Conservation (phyloP, 2,329 filamentous ascomycete genomes). For the Echinosphaeria canescens region DNA sequence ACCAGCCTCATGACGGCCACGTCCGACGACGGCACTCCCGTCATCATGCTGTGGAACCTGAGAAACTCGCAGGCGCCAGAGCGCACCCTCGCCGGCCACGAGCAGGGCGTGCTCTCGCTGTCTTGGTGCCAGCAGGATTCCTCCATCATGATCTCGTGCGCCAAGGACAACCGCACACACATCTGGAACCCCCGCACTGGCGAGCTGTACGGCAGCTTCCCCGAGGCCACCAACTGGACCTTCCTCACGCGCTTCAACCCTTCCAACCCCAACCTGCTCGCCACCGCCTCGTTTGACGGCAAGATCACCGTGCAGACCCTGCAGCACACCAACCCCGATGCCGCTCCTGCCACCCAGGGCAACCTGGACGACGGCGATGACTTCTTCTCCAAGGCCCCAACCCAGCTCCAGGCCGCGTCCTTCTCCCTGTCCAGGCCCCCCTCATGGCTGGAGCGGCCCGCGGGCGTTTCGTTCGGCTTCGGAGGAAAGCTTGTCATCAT, state of each 20-base stretch:
- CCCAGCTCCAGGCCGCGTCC: slow-evolving; percentile 71
- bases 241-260: slow-evolving; percentile 93
- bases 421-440: slow-evolving; percentile 77
- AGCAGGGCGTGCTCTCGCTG: slow-evolving; percentile 79
- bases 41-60: slow-evolving; percentile 86
- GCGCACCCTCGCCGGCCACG: slow-evolving; percentile 71
- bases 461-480: slow-evolving; percentile 82
- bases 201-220: slow-evolving; percentile 74
- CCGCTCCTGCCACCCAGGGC: slow-evolving; percentile 41
- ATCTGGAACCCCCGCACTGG: slow-evolving; percentile 94
- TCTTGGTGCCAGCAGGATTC: slow-evolving; percentile 92
- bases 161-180: slow-evolving; percentile 89
- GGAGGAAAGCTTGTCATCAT: slow-evolving; percentile 80
- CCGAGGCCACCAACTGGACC: slow-evolving; percentile 97
- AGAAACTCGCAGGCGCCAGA: slow-evolving; percentile 93
- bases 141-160: slow-evolving; percentile 74
- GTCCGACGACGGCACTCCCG: slow-evolving; percentile 67
- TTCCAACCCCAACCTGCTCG: slow-evolving; percentile 75
- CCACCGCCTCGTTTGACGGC: slow-evolving; percentile 92
- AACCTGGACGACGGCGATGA: slow-evolving; percentile 74
- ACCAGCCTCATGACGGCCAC: slow-evolving; percentile 90
- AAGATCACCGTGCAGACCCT: slow-evolving; percentile 88
- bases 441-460: slow-evolving; percentile 72
- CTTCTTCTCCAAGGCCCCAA: slow-evolving; percentile 92
- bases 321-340: slow-evolving; percentile 73